Conservation (phyloP, 1,139 yeast genomes). For the Suhomyces taliae region DNA sequence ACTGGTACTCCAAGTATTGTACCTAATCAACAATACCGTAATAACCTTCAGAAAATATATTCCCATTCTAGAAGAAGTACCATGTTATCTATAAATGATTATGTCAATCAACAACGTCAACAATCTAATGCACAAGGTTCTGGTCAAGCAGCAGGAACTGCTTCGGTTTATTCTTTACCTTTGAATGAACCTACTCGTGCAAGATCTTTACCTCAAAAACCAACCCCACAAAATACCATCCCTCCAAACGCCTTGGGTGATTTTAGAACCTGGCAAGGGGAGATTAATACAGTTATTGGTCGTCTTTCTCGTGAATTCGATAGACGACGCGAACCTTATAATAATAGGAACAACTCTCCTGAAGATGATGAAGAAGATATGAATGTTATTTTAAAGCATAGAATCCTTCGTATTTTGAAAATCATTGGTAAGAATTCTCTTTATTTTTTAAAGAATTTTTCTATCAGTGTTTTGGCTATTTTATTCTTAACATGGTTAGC, state of each 20-base stretch:
- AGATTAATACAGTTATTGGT: slow-evolving; percentile 42
- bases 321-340: slow-evolving; percentile 8
- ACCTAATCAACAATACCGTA: slow-evolving; percentile 32
- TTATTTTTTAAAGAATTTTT: slow-evolving; percentile 36
- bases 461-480: slow-evolving; percentile 39
- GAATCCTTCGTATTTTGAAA: slow-evolving; percentile 24
- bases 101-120: slow-evolving; percentile 37
- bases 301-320: slow-evolving; percentile 41
- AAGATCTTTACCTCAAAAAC: slow-evolving; percentile 7
- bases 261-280: slow-evolving; percentile 47
- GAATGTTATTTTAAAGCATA: slow-evolving; percentile 24
- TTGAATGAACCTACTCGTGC: slow-evolving; percentile 6
- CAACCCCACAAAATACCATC: neutral
- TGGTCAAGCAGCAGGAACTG: slow-evolving; percentile 16
- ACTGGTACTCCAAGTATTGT: slow-evolving; percentile 39
- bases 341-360: slow-evolving; percentile 6
- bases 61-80: slow-evolving; percentile 47
- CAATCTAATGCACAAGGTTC: slow-evolving; percentile 19
- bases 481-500: slow-evolving; percentile 46
- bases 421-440: slow-evolving; percentile 31
- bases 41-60: slow-evolving; percentile 44
- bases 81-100: slow-evolving; percentile 39
- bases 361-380: slow-evolving; percentile 22
- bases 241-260: slow-evolving; percentile 29
- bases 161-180: slow-evolving; percentile 30